phyloP scores from a whole-genome alignment of 805 yeast genomes.

The Hanseniaspora guilliermondii region DNA sequence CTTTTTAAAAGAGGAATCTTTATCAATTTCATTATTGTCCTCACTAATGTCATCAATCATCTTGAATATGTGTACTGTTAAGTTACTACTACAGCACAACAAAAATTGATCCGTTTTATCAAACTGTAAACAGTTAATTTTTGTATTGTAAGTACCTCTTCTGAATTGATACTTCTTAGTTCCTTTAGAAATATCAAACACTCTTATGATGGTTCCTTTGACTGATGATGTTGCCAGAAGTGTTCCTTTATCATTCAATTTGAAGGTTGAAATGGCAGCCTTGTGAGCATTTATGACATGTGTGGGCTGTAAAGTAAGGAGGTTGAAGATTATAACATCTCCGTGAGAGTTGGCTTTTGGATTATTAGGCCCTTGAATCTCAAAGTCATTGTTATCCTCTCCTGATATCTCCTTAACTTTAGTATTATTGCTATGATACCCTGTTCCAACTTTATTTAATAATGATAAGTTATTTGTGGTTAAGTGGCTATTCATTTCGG shows the following conservation, averaged over 20 bases:
- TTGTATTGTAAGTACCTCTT: constrained; percentile 75
- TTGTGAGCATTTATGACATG: constrained; percentile 67
- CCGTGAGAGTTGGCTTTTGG: constrained; percentile 34
- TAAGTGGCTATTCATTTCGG: constrained; percentile 23
- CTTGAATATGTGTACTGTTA: constrained; percentile 84
- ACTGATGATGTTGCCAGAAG: constrained; percentile 62
- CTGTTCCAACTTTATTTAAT: constrained; percentile 8
- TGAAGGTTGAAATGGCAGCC: constrained; percentile 49
- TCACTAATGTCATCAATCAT: constrained; percentile 32
- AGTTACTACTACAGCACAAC: constrained; percentile 78
- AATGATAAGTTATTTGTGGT: constrained; percentile 25
- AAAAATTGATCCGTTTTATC: constrained; percentile 56
- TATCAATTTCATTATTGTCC: constrained; percentile 17
- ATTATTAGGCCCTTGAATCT: constrained; percentile 9
- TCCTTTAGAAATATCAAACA: constrained; percentile 53
- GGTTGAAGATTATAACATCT: constrained; percentile 55
- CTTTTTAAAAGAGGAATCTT: neutral
- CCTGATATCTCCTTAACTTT: constrained; percentile 4
- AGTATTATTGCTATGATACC: neutral
- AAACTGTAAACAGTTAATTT: constrained; percentile 64
- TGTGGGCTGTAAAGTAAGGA: constrained; percentile 47
- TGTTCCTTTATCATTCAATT: constrained; percentile 52
- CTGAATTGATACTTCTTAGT: constrained; percentile 54
- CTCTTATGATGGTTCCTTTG: constrained; percentile 66
- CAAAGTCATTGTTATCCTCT: constrained; percentile 9